phyloP scores from a whole-genome alignment of 768 basidiomycete genomes.

The Boletus huronensis region DNA sequence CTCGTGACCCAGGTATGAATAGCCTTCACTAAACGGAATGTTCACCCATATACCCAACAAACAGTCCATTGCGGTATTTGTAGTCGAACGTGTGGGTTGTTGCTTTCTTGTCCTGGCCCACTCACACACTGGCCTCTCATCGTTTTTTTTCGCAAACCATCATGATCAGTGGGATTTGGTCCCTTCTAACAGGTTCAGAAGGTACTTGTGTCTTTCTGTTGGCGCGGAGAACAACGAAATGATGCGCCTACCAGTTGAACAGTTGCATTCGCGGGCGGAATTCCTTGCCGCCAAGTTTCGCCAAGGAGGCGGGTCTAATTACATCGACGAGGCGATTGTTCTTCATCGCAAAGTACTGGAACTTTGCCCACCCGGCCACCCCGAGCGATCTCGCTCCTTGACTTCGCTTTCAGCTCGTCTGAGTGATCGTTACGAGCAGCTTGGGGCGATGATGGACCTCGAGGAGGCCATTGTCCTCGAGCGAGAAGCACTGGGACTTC shows the following conservation, averaged over 20 bases:
- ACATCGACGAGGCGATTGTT: not conserved
- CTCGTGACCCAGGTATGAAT: too few relatives aligned
- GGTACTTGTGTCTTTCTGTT: not conserved
- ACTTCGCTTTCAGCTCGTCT: not conserved
- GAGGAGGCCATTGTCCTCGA: not conserved
- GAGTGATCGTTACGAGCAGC: not conserved
- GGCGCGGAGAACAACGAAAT: not conserved
- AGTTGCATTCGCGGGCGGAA: not conserved
- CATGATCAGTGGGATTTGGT: not conserved
- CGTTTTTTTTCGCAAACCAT: not conserved
- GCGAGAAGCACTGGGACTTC: not conserved
- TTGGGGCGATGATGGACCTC: not conserved
- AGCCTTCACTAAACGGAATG: too few relatives aligned
- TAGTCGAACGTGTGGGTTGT: too few relatives aligned
- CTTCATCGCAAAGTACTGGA: not conserved
- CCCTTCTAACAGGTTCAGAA: not conserved
- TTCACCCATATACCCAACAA: too few relatives aligned
- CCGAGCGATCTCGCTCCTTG: not conserved
- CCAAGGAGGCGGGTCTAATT: not conserved
- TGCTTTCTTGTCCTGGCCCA: too few relatives aligned
- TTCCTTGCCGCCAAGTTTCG: not conserved
- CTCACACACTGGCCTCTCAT: conserved; percentile 21
- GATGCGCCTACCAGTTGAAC: not conserved
- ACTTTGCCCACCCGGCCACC: not conserved
- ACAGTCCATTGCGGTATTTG: too few relatives aligned